Evolutionary conservation across 805 yeast genomes (phyloP).

Genomic region (Metschnikowia chrysomelidarum): DNA sequence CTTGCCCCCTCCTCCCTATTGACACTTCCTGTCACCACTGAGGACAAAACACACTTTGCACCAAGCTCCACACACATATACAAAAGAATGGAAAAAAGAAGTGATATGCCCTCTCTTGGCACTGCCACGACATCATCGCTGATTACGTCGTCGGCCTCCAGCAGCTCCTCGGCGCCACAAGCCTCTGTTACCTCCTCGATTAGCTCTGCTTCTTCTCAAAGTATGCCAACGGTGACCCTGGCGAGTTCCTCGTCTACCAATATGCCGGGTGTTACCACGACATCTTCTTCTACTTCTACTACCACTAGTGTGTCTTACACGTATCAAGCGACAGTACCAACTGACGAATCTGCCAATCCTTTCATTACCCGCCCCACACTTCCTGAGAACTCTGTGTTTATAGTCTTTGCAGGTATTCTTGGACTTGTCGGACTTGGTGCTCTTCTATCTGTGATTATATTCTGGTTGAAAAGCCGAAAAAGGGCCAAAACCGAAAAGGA

Average conservation of each 20-base stretch:
- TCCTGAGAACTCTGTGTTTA: conserved; percentile 42
- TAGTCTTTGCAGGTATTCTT: conserved; percentile 23
- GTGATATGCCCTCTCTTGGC: conserved; percentile 1
- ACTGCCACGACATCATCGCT: conserved; percentile 1
- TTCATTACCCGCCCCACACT: conserved; percentile 22
- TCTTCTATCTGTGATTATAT: conserved; percentile 21
- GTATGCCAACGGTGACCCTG: conserved; percentile 1
- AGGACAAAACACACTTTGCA: background rate
- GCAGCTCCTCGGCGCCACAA: conserved; percentile 1
- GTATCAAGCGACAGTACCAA: conserved; percentile 13
- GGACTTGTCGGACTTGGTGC: conserved; percentile 22
- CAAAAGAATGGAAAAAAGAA: conserved; percentile 5
- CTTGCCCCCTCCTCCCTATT: background rate
- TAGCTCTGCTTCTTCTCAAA: background rate
- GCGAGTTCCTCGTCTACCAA: conserved; percentile 4
- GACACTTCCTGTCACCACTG: background rate
- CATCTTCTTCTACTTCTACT: conserved; percentile 16
- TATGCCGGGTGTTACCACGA: conserved; percentile 20
- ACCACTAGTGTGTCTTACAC: conserved; percentile 11
- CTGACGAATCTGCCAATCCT: conserved; percentile 13
- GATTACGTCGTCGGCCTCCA: background rate
- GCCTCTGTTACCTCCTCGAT: conserved; percentile 3
- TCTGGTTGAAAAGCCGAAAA: conserved; percentile 15
- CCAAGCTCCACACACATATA: background rate
- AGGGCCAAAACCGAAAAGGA: conserved; percentile 34